phyloP scores from a whole-genome alignment of 176 grass and related monocot species.

The Cenchrus americanus region DNA sequence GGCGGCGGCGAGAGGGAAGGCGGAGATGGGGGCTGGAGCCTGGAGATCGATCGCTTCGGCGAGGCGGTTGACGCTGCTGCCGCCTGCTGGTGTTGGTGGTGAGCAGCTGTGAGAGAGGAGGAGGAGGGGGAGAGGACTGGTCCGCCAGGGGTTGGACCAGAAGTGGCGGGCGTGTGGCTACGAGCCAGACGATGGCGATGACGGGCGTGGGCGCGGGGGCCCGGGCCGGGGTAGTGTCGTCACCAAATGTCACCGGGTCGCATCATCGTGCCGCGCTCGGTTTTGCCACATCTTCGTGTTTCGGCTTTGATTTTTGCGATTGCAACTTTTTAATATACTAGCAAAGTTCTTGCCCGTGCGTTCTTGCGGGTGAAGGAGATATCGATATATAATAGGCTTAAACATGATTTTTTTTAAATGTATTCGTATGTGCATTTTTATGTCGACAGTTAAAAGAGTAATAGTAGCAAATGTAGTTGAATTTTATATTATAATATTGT shows the following conservation, averaged over 20 bases:
- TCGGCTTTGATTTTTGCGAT: background rate
- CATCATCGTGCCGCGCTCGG: background rate
- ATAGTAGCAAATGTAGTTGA: no score
- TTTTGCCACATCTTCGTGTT: background rate
- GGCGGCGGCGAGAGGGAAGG: background rate
- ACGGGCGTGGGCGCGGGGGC: background rate
- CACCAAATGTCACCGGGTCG: constrained; percentile 24
- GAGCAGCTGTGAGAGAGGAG: background rate
- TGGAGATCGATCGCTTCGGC: constrained; percentile 23
- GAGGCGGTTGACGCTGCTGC: constrained; percentile 24
- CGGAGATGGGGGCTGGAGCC: background rate
- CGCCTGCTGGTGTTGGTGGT: background rate
- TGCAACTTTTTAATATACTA: background rate
- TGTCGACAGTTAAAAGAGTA: no score
- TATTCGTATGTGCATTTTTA: no score
- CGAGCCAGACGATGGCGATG: constrained; percentile 41
- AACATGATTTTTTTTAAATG: no score
- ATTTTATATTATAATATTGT: no score
- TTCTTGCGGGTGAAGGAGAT: no score
- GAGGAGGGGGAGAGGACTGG: constrained; percentile 1
- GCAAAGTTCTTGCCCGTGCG: no score
- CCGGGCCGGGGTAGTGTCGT: background rate
- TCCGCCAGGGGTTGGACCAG: constrained; percentile 38
- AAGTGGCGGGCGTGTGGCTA: constrained; percentile 29
- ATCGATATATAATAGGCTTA: no score